Conservation (phyloP, 495 filamentous ascomycete genomes). For the Penicillium canescens region DNA sequence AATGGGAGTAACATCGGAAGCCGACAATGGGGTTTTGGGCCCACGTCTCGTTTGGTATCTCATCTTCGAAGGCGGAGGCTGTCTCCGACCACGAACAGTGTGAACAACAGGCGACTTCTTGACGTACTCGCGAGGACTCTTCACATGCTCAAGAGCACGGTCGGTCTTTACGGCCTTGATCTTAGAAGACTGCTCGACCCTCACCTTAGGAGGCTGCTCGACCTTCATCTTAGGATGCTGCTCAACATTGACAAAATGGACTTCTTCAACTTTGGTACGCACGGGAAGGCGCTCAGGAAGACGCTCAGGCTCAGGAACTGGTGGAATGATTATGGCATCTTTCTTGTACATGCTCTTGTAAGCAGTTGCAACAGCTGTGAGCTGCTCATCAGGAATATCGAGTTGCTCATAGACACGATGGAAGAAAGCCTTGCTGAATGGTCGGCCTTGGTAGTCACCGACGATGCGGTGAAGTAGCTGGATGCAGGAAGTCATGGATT, state of each 20-base stretch:
- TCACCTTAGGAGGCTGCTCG: not conserved
- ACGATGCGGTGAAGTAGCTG: slow-evolving; percentile 64
- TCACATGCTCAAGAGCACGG: not conserved
- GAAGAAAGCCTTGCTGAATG: slow-evolving; percentile 58
- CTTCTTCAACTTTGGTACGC: not conserved
- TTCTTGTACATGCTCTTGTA: slow-evolving; percentile 58
- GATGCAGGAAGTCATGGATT: slow-evolving; percentile 49
- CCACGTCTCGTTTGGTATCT: slow-evolving; percentile 27
- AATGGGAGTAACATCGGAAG: slow-evolving; percentile 49
- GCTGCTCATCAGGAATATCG: slow-evolving; percentile 51
- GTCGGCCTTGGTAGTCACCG: slow-evolving; percentile 56
- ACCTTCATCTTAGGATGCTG: not conserved
- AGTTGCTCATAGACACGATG: slow-evolving; percentile 64
- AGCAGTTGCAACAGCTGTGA: slow-evolving; percentile 55
- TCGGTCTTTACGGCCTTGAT: not conserved
- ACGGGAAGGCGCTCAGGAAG: not conserved
- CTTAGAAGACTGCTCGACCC: not conserved
- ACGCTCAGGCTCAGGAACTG: slow-evolving; percentile 10
- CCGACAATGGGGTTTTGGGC: slow-evolving; percentile 46
- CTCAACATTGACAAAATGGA: too few relatives aligned
- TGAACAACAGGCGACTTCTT: slow-evolving; percentile 1
- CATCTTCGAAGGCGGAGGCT: slow-evolving; percentile 1
- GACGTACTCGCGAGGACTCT: not conserved
- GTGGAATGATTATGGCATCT: slow-evolving; percentile 44
- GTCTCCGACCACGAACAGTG: slow-evolving; percentile 5